Percentiles rank a stretch among this genome's conserved stretches.
These are phyloP conservation scores for Ampelocalamus luodianensis DNA, from an alignment of 176 grass and related monocot species.

Conservation along the genomic window DNA sequence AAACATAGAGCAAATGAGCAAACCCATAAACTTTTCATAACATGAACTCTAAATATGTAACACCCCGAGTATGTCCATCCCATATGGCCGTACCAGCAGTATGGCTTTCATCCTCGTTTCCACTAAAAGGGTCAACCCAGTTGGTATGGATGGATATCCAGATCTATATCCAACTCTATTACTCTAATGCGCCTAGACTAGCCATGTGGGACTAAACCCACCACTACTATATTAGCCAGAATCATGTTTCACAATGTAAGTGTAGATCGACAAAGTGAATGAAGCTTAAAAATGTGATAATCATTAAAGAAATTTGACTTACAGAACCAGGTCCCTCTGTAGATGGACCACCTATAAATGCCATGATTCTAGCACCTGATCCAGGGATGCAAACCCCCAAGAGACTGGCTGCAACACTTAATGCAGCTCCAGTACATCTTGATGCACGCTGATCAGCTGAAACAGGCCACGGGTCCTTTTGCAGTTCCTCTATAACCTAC, in stretches of 20 bases:
- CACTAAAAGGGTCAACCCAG: conserved; percentile 2
- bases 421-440: conserved; percentile 79
- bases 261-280: not conserved
- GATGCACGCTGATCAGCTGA: conserved; percentile 77
- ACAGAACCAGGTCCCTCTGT: conserved; percentile 81
- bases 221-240: conserved; percentile 18
- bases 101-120: conserved; percentile 1
- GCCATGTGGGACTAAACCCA: conserved; percentile 26
- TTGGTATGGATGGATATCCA: not conserved
- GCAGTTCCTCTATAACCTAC: conserved; percentile 92
- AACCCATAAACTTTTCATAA: conserved; percentile 1
- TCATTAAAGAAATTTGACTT: conserved; percentile 48
- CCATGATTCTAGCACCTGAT: conserved; percentile 97
- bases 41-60: conserved; percentile 27
- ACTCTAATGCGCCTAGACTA: conserved; percentile 5
- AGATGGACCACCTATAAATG: conserved; percentile 85
- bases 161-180: not conserved
- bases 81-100: not conserved
- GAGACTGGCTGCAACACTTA: conserved; percentile 77
- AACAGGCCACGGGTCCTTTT: conserved; percentile 86
- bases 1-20: conserved; percentile 11
- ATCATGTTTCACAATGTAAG: too few species aligned
- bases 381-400: conserved; percentile 89
- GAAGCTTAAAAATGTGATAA: conserved; percentile 21
- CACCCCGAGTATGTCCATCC: not conserved